Percentiles rank a stretch among this genome's conserved stretches.
Evolutionary conservation across 768 basidiomycete genomes (phyloP).

Genomic region (Suillus bovinus): DNA sequence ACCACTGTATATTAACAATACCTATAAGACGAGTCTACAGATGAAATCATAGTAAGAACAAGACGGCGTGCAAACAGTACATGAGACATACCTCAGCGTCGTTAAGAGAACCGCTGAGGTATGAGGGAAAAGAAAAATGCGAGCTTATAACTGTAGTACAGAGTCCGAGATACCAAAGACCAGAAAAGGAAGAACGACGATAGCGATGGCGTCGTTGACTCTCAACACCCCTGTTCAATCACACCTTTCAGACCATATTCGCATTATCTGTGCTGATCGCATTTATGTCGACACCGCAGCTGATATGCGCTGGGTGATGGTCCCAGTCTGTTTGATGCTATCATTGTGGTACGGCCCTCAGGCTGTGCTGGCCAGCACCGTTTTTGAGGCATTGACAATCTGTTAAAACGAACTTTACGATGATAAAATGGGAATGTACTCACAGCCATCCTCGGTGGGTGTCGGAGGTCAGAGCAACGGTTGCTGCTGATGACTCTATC

Average conservation of each 20-base stretch:
- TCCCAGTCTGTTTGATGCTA: slow-evolving; percentile 31
- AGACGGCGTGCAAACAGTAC: no score
- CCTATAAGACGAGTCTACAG: no score
- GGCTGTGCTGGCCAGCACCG: slow-evolving; percentile 34
- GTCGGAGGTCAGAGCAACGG: slow-evolving; percentile 37
- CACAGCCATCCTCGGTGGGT: slow-evolving; percentile 39
- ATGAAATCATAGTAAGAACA: no score
- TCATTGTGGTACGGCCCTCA: slow-evolving; percentile 33
- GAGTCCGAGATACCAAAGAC: no score
- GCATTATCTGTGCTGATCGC: slow-evolving; percentile 34
- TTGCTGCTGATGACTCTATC: slow-evolving; percentile 35
- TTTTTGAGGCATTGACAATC: slow-evolving; percentile 27
- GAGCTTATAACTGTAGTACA: no score
- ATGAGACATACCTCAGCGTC: no score
- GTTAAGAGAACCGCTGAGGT: no score
- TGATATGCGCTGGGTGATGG: slow-evolving; percentile 34
- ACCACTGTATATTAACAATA: no score
- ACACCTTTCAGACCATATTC: slow-evolving; percentile 30
- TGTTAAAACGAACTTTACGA: slow-evolving; percentile 42
- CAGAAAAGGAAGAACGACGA: no score
- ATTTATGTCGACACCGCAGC: slow-evolving; percentile 34
- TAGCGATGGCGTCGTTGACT: no score
- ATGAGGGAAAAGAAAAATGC: no score
- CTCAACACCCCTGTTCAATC: no score
- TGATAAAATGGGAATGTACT: slow-evolving; percentile 40